Percentiles rank a stretch among this genome's conserved stretches.
Evolutionary conservation across 2,329 filamentous ascomycete genomes (phyloP).

Genomic region (Chaetomium strumarium): DNA sequence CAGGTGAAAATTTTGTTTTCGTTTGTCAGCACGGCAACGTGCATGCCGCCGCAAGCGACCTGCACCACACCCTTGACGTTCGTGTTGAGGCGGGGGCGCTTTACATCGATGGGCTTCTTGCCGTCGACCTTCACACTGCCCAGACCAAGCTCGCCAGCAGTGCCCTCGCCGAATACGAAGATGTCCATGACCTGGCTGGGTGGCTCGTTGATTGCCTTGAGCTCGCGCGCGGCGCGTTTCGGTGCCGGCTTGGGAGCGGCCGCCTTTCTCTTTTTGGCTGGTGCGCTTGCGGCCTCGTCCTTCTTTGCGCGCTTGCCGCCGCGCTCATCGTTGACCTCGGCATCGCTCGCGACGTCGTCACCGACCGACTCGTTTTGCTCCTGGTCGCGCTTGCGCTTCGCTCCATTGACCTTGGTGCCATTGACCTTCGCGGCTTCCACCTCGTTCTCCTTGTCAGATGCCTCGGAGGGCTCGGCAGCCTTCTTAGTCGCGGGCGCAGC

Average conservation of each 20-base stretch:
- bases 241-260: conserved; percentile 16
- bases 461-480: conserved; percentile 12
- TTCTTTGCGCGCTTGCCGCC: conserved; percentile 26
- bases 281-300: conserved; percentile 15
- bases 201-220: conserved; percentile 51
- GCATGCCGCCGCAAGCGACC: conserved; percentile 76
- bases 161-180: conserved; percentile 75
- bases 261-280: conserved; percentile 36
- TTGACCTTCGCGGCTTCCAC: conserved; percentile 20
- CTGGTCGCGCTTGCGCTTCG: conserved; percentile 27
- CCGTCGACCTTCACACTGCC: conserved; percentile 58
- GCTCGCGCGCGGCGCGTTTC: conserved; percentile 17
- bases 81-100: conserved; percentile 65
- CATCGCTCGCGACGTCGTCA: conserved; percentile 18
- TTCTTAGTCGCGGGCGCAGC: conserved; percentile 17
- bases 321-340: conserved; percentile 7
- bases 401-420: conserved; percentile 22
- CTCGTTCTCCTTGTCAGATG: conserved; percentile 27
- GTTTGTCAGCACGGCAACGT: conserved; percentile 67
- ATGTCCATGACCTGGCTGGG: conserved; percentile 62
- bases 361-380: conserved; percentile 21
- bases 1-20: conserved; percentile 80
- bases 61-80: conserved; percentile 64
- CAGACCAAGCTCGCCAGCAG: conserved; percentile 75
- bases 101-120: conserved; percentile 63